Evolutionary conservation across 129 eudicot species (phyloP), one percentile per base, ranked within the genome.

Genomic region (Gnaphalium uliginosum): DNA sequence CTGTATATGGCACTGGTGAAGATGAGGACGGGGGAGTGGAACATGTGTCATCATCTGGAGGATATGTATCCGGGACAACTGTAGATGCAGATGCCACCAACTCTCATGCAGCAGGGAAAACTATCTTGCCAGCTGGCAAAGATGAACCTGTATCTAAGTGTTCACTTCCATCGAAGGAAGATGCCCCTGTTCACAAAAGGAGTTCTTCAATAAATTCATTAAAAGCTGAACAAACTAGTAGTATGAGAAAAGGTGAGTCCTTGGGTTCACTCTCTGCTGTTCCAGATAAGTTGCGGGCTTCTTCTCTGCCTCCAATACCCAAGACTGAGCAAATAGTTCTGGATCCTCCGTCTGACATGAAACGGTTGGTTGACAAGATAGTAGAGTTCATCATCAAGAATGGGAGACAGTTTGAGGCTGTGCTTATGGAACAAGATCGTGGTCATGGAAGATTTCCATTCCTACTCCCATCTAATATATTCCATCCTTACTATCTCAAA

Each of bases 391-490:
- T 91, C 24, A 24, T 85, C 50, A 91, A 88, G 81, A 89, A 95
- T 54, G 99, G 99, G 33, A 91, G 86, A 79, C 90, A 89, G 72
- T 95, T 91, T 87, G 99, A 95, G 85, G 85, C 90, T 25, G 89
- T 89, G 29, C 95, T 95, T 61, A 56, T 89, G 48, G 97, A 95
- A 74, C 99, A 95, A 69, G 97, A 91, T 23, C 81, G 93, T 26
- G 86, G 84, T 69, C 92, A 87, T 81, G 96, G 96, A 64, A 83
- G 90, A 77, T 91, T 95, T 74, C 97, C 92, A 2, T 95, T 95
- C 68, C 84, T 95, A 71, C 77, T 91, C 51, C 92, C 97, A 41
- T 84, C 96, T 41, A 95, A 89, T 84, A 88, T 77, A 76, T 89
- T 91, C 69, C 90, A 95, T 86, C 81, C 92, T 0, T 95, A 91